Percentiles rank a stretch among this genome's conserved stretches.
Evolutionary conservation across 139 green algal genomes (phyloP).

Genomic region (Limnomonas spitsbergensis): DNA sequence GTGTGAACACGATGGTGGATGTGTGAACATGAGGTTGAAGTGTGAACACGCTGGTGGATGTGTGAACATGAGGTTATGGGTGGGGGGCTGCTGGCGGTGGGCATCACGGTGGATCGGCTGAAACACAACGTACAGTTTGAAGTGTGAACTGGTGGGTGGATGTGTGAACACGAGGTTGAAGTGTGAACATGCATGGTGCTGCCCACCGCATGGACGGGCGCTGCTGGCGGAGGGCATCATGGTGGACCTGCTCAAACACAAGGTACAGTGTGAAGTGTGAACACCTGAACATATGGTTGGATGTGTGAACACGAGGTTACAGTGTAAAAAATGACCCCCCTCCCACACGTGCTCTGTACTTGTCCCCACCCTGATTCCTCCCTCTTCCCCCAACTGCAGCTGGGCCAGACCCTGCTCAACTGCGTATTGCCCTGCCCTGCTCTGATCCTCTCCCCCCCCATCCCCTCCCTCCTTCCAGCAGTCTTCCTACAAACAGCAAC

Average conservation of each 20-base stretch:
- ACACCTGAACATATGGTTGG: not conserved
- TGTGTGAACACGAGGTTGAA: not conserved
- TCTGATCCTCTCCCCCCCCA: no score
- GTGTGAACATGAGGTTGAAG: not conserved
- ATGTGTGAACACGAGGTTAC: conserved; percentile 30
- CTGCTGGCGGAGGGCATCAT: conserved; percentile 84
- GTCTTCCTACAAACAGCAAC: no score
- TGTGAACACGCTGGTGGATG: not conserved
- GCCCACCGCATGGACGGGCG: conserved; percentile 93
- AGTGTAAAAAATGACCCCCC: no score
- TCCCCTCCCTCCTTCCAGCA: no score
- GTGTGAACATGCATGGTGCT: not conserved
- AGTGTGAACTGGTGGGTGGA: not conserved
- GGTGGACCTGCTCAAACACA: conserved; percentile 69
- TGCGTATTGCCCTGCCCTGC: no score
- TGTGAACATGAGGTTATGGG: no score
- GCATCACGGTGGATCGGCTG: conserved; percentile 72
- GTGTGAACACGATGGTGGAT: conserved; percentile 4
- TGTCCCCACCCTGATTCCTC: no score
- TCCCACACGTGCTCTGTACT: no score
- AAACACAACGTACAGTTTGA: conserved; percentile 58
- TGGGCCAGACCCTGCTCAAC: no score
- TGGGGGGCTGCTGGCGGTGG: conserved; percentile 84
- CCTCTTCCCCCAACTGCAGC: no score
- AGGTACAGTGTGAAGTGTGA: conserved; percentile 35